A percentile compares a stretch with the other conserved stretches of the same genome.
These are phyloP conservation scores for Withania somnifera DNA, from an alignment of 305 asterid species.

Conservation along the genomic window DNA sequence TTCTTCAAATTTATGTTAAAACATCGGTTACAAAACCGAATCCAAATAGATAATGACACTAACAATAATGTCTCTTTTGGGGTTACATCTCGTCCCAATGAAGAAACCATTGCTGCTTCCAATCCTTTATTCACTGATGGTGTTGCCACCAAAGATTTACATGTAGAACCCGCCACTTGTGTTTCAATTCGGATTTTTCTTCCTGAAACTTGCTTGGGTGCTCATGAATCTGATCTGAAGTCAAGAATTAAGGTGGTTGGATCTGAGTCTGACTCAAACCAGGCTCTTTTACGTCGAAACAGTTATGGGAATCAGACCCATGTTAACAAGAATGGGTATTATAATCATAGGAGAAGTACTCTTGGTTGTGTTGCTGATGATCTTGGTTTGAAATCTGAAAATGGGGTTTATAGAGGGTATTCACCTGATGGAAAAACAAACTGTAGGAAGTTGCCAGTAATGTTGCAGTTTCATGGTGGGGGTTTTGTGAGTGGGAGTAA, in stretches of 20 bases:
- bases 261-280: slow-evolving; percentile 14
- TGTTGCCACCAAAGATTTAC: slow-evolving; percentile 82
- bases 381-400: slow-evolving; percentile 25
- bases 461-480: slow-evolving; percentile 90
- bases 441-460: slow-evolving; percentile 49
- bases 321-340: not conserved
- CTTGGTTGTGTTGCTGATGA: slow-evolving; percentile 37
- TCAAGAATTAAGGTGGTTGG: slow-evolving; percentile 2
- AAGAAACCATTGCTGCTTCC: slow-evolving; percentile 49
- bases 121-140: slow-evolving; percentile 78
- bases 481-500: slow-evolving; percentile 88
- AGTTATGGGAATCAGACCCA: slow-evolving; percentile 27
- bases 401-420: slow-evolving; percentile 55
- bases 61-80: slow-evolving; percentile 29
- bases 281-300: slow-evolving; percentile 26
- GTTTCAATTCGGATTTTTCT: slow-evolving; percentile 63
- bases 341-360: slow-evolving; percentile 38
- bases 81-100: slow-evolving; percentile 75
- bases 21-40: slow-evolving; percentile 73
- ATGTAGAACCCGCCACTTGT: slow-evolving; percentile 58
- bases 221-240: slow-evolving; percentile 21
- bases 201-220: slow-evolving; percentile 57
- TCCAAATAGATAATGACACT: slow-evolving; percentile 32
- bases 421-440: slow-evolving; percentile 29
- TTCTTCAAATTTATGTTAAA: slow-evolving; percentile 78